A percentile compares a stretch with the other conserved stretches of the same genome.
Evolutionary conservation across 257 asterid species (phyloP).

Genomic region (Fraxinus americana): DNA sequence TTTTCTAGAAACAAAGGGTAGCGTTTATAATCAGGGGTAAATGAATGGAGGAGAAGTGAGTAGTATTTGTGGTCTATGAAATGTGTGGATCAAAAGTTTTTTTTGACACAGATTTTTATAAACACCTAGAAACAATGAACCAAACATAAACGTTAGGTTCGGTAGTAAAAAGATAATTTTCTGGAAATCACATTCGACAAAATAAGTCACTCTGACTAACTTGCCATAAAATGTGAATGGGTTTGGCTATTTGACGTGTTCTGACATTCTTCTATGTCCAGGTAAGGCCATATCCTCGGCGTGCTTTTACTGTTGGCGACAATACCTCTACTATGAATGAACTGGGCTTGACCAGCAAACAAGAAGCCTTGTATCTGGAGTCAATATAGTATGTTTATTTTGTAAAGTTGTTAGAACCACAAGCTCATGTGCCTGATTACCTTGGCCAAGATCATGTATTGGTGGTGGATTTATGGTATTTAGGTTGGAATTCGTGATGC

Average conservation of each 20-base stretch:
- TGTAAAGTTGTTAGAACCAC: constrained; percentile 22
- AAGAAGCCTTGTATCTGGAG: constrained; percentile 95
- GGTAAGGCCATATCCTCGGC: constrained; percentile 96
- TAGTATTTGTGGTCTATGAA: no score
- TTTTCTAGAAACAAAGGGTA: no score
- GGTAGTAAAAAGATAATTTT: no score
- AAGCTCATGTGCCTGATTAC: background rate
- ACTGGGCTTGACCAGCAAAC: constrained; percentile 91
- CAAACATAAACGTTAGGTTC: no score
- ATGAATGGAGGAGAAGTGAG: no score
- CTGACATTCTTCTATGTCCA: constrained; percentile 28
- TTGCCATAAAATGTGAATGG: background rate
- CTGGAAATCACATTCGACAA: no score
- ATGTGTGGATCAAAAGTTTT: no score
- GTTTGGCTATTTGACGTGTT: constrained; percentile 3
- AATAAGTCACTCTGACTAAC: no score
- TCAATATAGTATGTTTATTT: constrained; percentile 42
- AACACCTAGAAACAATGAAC: no score
- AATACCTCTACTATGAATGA: constrained; percentile 58
- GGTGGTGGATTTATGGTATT: background rate
- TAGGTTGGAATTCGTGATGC: background rate
- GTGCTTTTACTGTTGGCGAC: constrained; percentile 78
- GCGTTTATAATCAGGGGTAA: no score
- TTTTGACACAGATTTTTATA: no score
- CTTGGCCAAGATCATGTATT: background rate